A percentile compares a stretch with the other conserved stretches of the same genome.
These are phyloP conservation scores for Brassica cretica DNA, from an alignment of 345 rosid species.

Conservation along the genomic window DNA sequence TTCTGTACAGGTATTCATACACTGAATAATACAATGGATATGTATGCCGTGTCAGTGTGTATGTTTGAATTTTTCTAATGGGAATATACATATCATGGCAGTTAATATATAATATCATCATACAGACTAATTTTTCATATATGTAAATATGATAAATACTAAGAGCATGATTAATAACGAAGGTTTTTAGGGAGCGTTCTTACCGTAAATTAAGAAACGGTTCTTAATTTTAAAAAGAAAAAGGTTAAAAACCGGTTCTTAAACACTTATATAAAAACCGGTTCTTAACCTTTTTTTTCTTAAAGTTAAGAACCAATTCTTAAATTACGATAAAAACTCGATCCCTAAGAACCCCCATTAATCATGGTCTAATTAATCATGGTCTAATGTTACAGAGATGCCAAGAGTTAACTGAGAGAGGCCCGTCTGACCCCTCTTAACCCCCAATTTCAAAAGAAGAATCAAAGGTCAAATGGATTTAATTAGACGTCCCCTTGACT, in stretches of 20 bases:
- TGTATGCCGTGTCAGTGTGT: neutral
- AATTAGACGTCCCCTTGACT: neutral
- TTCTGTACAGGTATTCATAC: neutral
- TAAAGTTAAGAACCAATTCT: too few species aligned
- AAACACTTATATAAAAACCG: too few species aligned
- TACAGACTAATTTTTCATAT: neutral
- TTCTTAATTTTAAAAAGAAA: too few species aligned
- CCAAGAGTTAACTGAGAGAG: constrained; percentile 1
- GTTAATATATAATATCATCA: too few species aligned
- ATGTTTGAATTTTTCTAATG: constrained; percentile 6
- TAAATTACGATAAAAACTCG: too few species aligned
- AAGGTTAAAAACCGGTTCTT: too few species aligned
- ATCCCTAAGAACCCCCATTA: too few species aligned
- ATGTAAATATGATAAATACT: neutral
- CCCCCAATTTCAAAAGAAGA: neutral
- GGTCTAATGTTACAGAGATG: neutral
- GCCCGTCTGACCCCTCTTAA: neutral
- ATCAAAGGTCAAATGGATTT: neutral
- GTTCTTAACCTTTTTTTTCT: too few species aligned
- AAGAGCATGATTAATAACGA: too few species aligned
- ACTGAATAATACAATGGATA: constrained; percentile 3
- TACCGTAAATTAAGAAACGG: too few species aligned
- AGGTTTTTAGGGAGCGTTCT: too few species aligned
- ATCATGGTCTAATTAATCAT: too few species aligned
- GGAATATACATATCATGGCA: neutral